Evolutionary conservation across 495 filamentous ascomycete species (phyloP).

Genomic region (Daldinia childiae): DNA sequence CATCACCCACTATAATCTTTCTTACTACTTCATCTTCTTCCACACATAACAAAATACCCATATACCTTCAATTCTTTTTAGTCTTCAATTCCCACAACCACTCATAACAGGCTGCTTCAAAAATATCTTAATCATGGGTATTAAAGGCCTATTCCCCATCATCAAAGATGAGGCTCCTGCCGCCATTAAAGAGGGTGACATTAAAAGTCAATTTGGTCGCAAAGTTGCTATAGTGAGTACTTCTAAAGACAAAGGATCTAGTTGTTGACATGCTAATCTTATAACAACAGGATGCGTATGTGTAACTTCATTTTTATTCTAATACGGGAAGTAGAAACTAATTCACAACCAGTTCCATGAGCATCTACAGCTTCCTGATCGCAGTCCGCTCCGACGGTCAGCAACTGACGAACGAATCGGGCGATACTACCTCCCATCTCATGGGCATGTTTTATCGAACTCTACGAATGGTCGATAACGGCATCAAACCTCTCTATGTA

Average conservation of each 20-base stretch:
- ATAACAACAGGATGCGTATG: conserved; percentile 82
- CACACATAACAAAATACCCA: not conserved
- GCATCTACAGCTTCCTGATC: conserved; percentile 97
- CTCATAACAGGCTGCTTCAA: not conserved
- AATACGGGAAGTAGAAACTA: conserved; percentile 27
- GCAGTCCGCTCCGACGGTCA: conserved; percentile 96
- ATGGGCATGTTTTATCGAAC: conserved; percentile 99
- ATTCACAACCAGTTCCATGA: conserved; percentile 80
- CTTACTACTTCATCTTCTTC: not conserved
- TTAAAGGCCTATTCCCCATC: conserved; percentile 86
- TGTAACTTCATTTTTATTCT: conserved; percentile 8
- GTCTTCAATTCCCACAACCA: not conserved
- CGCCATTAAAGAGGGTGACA: conserved; percentile 94
- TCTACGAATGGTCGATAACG: conserved; percentile 96
- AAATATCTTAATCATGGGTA: conserved; percentile 74
- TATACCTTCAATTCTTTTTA: not conserved
- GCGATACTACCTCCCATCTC: conserved; percentile 95
- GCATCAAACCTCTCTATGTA: conserved; percentile 97
- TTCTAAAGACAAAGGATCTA: not conserved
- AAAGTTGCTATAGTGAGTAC: conserved; percentile 92
- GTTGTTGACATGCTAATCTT: conserved; percentile 17
- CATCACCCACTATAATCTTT: conserved; percentile 35
- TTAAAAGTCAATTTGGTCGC: conserved; percentile 97
- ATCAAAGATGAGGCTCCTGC: conserved; percentile 92
- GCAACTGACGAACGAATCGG: conserved; percentile 90